Percentiles rank a stretch among this genome's conserved stretches.
Conservation (phyloP, 2,329 filamentous ascomycete genomes). For the Aspergillus latus region DNA sequence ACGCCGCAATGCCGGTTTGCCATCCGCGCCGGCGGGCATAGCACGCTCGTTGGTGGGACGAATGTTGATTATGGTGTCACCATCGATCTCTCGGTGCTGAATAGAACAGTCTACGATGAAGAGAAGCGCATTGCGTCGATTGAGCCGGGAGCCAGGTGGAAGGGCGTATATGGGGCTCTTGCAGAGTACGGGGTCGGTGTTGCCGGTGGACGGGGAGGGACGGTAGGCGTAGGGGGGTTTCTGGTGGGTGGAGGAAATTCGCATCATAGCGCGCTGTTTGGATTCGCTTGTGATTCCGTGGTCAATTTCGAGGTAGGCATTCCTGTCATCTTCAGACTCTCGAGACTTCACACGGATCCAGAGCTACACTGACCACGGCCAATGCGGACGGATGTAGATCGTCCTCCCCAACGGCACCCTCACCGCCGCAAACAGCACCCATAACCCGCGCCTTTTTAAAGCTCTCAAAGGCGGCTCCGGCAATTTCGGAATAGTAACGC, state of each 20-base stretch:
- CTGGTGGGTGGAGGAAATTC: slow-evolving; percentile 1
- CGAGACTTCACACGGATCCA: background rate
- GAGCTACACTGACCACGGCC: too few species aligned
- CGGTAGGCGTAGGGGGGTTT: background rate
- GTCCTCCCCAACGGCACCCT: background rate
- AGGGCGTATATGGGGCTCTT: background rate
- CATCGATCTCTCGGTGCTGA: background rate
- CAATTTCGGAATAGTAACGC: slow-evolving; percentile 6
- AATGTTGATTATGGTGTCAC: background rate
- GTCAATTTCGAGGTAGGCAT: background rate
- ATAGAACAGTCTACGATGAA: background rate
- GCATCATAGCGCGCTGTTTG: background rate
- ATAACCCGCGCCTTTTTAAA: background rate
- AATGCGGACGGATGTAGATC: background rate
- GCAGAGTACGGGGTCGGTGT: background rate
- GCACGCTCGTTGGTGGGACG: background rate
- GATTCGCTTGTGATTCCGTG: background rate
- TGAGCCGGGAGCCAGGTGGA: background rate
- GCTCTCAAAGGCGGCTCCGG: background rate
- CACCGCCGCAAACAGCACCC: background rate
- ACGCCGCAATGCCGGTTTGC: background rate
- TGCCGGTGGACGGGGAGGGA: background rate
- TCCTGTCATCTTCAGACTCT: background rate
- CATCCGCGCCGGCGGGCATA: slow-evolving; percentile 1
- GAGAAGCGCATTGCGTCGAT: background rate